These are phyloP conservation scores for Lophiotrema nucula DNA, from an alignment of 495 filamentous ascomycete species.

Conservation along the genomic window DNA sequence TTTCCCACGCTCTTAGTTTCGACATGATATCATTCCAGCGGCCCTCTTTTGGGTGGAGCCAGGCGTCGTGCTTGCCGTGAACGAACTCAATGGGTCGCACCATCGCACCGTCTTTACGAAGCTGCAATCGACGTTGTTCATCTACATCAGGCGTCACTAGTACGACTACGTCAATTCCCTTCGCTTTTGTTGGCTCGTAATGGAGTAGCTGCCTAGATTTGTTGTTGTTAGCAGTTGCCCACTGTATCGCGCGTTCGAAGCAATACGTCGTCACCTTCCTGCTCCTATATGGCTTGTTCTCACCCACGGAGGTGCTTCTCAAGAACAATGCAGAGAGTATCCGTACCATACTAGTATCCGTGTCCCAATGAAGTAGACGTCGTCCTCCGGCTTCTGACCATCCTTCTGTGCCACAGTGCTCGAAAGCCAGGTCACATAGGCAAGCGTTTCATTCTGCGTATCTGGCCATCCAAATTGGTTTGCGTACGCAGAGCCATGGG, in stretches of 20 bases:
- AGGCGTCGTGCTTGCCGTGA: constrained; percentile 14
- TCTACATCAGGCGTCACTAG: constrained; percentile 33
- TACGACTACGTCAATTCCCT: constrained; percentile 34
- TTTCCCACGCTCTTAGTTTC: constrained; percentile 35
- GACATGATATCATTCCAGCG: constrained; percentile 32
- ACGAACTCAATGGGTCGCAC: constrained; percentile 26
- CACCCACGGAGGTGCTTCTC: too few relatives aligned
- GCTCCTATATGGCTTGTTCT: too few relatives aligned
- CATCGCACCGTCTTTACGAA: constrained; percentile 34
- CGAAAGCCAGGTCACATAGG: constrained; percentile 32
- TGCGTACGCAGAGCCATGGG: not conserved
- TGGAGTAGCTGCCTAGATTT: constrained; percentile 41
- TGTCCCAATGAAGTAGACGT: constrained; percentile 33
- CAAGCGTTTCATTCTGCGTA: not conserved
- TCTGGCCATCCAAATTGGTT: not conserved
- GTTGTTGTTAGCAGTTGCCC: too few relatives aligned
- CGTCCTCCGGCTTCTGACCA: constrained; percentile 17
- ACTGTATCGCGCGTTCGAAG: too few relatives aligned
- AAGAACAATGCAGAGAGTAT: too few relatives aligned
- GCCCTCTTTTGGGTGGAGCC: constrained; percentile 19
- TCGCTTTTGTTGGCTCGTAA: constrained; percentile 28
- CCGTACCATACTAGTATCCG: constrained; percentile 37
- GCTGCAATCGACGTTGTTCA: constrained; percentile 19
- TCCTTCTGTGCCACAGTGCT: constrained; percentile 19
- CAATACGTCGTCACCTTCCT: too few relatives aligned